Evolutionary conservation across 768 basidiomycete genomes (phyloP).

Genomic region (Lactarius pseudohatsudake): DNA sequence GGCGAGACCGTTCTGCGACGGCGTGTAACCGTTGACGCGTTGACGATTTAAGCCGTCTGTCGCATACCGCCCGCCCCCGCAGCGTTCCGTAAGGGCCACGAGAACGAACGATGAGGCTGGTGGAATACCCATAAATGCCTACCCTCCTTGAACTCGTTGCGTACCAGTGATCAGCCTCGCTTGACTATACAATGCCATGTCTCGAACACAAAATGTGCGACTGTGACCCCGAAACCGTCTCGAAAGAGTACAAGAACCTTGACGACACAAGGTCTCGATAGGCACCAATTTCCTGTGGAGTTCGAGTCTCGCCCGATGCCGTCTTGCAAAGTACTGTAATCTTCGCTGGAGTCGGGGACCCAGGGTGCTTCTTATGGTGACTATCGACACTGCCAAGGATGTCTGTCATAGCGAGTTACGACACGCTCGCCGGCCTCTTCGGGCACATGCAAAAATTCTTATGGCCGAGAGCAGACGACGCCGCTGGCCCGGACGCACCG

Average conservation of each 20-base stretch:
- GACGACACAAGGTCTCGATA: background rate
- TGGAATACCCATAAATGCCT: background rate
- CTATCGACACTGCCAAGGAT: background rate
- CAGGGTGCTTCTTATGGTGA: background rate
- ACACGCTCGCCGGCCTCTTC: background rate
- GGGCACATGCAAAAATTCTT: conserved; percentile 4
- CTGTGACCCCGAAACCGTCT: background rate
- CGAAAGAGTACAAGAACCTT: conserved; percentile 3
- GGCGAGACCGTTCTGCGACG: background rate
- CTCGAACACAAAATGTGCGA: background rate
- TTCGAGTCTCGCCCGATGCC: background rate
- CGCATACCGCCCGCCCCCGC: background rate
- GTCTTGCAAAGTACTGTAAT: background rate
- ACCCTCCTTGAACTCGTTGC: background rate
- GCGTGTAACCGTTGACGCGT: background rate
- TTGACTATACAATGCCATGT: background rate
- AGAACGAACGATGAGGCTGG: background rate
- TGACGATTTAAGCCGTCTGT: background rate
- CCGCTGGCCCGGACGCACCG: too few species aligned
- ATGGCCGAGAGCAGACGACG: background rate
- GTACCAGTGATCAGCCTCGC: background rate
- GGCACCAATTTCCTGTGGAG: background rate
- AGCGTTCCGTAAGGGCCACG: background rate
- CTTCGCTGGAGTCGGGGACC: background rate
- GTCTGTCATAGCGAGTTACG: background rate